Evolutionary conservation across 257 asterid genomes (phyloP), one percentile per base, ranked within the genome.

Genomic region (Perilla frutescens): DNA sequence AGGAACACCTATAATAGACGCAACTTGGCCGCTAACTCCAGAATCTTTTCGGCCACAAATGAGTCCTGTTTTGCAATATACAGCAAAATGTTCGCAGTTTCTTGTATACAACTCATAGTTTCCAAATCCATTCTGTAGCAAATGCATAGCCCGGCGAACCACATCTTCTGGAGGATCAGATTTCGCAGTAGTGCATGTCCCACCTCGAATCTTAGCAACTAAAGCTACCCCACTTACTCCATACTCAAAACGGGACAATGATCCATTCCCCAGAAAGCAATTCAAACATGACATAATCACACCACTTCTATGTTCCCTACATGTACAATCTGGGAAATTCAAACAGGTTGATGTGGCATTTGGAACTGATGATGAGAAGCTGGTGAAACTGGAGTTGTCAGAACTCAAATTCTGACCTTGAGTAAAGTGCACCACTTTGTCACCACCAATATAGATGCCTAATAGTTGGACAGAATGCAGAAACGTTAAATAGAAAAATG

Each of bases 231-330:
- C 11, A 60, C 49, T 13, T 45, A 70, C 81, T 34, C 63, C 81
- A 65, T 77, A 77, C 47, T 77, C 73, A 6, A 62, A 77, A 54
- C 72, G 73, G 40, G 15, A 63, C 48, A 77, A 8, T 3, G 45
- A 70, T 5, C 77, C 77, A 5, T 63, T 36, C 13, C 77, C 73
- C n/a, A 70, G 64, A 62, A 77, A 77, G 68, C 81, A 77, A 15
- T 66, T 77, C 64, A 77, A 48, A 58, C 81, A 77, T 6, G 81
- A 77, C 70, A 77, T 71, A n/a, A 68, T 58, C 14, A 77, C 81
- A 36, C 77, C 77, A 48, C 65, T 65, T 39, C 4, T 31, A 0
- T 40, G 32, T 13, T 57, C 57, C 40, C 7, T 45, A 47, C 64
- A 77, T 36, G 77, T 73, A 49, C 81, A 77, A 40, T 71, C 81